These are phyloP conservation scores for Xylariaceae sp. DNA, from an alignment of 2,329 filamentous ascomycete species.

Conservation along the genomic window DNA sequence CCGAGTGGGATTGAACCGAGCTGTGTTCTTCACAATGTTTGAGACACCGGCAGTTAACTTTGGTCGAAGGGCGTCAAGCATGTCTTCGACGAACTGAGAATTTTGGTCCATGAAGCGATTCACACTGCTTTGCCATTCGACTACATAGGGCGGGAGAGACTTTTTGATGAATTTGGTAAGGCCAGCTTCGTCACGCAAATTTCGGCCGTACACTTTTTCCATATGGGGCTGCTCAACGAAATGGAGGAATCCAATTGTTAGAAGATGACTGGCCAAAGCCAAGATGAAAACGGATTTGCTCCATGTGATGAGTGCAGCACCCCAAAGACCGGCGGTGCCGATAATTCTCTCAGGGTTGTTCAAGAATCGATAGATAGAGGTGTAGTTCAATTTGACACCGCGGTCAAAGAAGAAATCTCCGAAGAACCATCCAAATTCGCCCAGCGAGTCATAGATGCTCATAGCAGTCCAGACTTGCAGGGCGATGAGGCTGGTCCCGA, in stretches of 20 bases:
- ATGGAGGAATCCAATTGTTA: constrained; percentile 84
- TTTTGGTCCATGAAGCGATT: constrained; percentile 85
- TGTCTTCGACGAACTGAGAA: constrained; percentile 83
- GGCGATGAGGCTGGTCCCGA: constrained; percentile 75
- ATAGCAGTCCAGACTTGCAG: constrained; percentile 89
- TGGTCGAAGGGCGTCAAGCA: constrained; percentile 79
- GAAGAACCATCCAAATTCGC: constrained; percentile 98
- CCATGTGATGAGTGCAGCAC: constrained; percentile 87
- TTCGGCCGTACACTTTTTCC: constrained; percentile 91
- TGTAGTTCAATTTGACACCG: constrained; percentile 84
- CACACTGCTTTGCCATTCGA: constrained; percentile 78
- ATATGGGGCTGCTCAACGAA: constrained; percentile 95
- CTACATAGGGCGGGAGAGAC: constrained; percentile 77
- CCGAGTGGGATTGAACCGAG: constrained; percentile 83
- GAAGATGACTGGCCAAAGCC: constrained; percentile 77
- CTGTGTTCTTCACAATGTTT: constrained; percentile 79
- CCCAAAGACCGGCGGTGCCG: constrained; percentile 93
- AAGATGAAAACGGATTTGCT: constrained; percentile 82
- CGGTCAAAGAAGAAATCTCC: constrained; percentile 98
- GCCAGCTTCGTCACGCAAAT: constrained; percentile 80
- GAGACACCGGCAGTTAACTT: constrained; percentile 84
- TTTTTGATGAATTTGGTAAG: constrained; percentile 87
- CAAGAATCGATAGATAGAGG: constrained; percentile 94
- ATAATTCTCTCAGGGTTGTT: constrained; percentile 97
- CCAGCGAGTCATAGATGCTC: constrained; percentile 91